These are phyloP conservation scores for Cladosporium sp. DNA, from an alignment of 2,329 filamentous ascomycete species.

Conservation along the genomic window DNA sequence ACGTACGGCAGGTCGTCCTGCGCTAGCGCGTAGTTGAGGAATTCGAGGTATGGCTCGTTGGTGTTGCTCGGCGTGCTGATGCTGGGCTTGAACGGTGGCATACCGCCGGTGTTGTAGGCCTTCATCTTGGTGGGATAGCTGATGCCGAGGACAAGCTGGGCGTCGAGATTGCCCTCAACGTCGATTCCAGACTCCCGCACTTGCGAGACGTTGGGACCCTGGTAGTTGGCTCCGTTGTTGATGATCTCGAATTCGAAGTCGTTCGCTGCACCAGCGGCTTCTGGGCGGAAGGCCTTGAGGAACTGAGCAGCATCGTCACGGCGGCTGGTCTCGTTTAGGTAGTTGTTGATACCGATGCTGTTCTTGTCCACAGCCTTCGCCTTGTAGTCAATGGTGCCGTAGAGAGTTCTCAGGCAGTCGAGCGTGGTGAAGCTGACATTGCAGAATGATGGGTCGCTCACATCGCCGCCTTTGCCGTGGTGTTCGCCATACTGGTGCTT, in stretches of 20 bases:
- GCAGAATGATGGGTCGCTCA: slow-evolving; percentile 37
- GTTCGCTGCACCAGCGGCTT: slow-evolving; percentile 41
- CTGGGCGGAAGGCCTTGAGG: slow-evolving; percentile 51
- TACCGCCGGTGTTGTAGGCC: slow-evolving; percentile 58
- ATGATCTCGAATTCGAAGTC: slow-evolving; percentile 57
- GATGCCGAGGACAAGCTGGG: slow-evolving; percentile 57
- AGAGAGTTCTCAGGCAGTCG: slow-evolving; percentile 51
- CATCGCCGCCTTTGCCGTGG: slow-evolving; percentile 3
- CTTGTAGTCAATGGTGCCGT: slow-evolving; percentile 52
- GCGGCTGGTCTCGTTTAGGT: slow-evolving; percentile 45
- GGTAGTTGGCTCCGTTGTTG: slow-evolving; percentile 50
- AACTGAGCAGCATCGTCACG: slow-evolving; percentile 56
- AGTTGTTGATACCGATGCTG: slow-evolving; percentile 45
- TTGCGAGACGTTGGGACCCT: slow-evolving; percentile 33
- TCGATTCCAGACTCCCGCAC: slow-evolving; percentile 24
- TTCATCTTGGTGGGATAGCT: slow-evolving; percentile 51
- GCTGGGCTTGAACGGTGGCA: slow-evolving; percentile 50
- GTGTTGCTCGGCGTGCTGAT: slow-evolving; percentile 45
- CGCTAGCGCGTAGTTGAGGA: slow-evolving; percentile 55
- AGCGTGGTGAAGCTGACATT: slow-evolving; percentile 51
- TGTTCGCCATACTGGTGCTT: slow-evolving; percentile 17
- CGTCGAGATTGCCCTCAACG: slow-evolving; percentile 60
- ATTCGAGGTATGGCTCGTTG: slow-evolving; percentile 67
- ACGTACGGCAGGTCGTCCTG: slow-evolving; percentile 56
- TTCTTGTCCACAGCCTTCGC: slow-evolving; percentile 41